Conservation (phyloP, 306 rosid genomes). For the Fragaria vesca region DNA sequence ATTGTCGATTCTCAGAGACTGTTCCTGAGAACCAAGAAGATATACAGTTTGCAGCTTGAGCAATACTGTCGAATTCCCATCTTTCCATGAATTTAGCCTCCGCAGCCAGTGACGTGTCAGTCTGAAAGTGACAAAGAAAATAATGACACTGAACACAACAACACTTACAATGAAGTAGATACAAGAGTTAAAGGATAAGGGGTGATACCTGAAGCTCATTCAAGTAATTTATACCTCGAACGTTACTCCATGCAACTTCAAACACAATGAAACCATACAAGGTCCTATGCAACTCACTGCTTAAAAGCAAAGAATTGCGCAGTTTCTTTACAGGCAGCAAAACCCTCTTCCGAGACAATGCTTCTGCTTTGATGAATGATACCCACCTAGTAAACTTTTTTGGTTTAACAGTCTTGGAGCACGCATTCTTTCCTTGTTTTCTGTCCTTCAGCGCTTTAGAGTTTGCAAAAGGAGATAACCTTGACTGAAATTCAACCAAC, state of each 20-base stretch:
- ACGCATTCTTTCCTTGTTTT: constrained; percentile 46
- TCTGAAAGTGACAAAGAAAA: constrained; percentile 48
- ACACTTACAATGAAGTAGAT: constrained; percentile 19
- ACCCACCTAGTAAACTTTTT: constrained; percentile 59
- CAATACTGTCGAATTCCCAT: constrained; percentile 94
- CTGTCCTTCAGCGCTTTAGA: constrained; percentile 55
- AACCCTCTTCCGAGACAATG: constrained; percentile 62
- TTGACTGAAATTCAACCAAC: constrained; percentile 55
- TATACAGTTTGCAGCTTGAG: constrained; percentile 75
- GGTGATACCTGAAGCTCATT: constrained; percentile 86
- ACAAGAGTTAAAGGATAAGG: constrained; percentile 23
- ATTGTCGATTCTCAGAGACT: constrained; percentile 46
- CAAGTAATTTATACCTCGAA: constrained; percentile 87
- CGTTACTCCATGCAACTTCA: constrained; percentile 77
- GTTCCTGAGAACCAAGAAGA: constrained; percentile 90
- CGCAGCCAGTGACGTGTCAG: constrained; percentile 80
- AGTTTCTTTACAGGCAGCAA: constrained; percentile 79
- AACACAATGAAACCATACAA: constrained; percentile 85
- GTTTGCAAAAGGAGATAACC: constrained; percentile 92
- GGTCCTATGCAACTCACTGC: constrained; percentile 77
- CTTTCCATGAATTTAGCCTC: constrained; percentile 83
- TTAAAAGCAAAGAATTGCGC: constrained; percentile 54
- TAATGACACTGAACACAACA: constrained; percentile 6
- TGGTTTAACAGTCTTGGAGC: constrained; percentile 38
- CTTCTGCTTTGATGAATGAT: constrained; percentile 57